phyloP scores from a whole-genome alignment of 2,329 filamentous ascomycete genomes.

The Bipolaris sorokiniana region DNA sequence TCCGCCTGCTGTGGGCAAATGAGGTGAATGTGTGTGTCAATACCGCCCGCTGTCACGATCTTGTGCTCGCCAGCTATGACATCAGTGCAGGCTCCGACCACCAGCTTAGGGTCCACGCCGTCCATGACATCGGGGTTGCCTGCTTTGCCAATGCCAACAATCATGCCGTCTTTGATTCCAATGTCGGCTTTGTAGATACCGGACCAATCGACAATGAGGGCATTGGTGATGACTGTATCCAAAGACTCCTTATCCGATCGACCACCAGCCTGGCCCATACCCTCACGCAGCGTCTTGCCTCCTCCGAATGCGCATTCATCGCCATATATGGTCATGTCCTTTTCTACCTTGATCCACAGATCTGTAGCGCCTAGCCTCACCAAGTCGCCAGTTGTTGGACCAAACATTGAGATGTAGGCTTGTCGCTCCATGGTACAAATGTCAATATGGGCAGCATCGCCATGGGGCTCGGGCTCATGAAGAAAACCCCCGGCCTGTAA shows the following conservation, averaged over 20 bases:
- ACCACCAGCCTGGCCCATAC: conserved; percentile 91
- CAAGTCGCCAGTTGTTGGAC: conserved; percentile 86
- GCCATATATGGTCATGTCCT: conserved; percentile 81
- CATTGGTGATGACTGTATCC: conserved; percentile 88
- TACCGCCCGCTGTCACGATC: conserved; percentile 87
- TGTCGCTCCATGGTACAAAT: conserved; percentile 75
- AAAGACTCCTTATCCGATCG: conserved; percentile 73
- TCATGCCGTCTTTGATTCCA: conserved; percentile 84
- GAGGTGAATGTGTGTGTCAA: conserved; percentile 91
- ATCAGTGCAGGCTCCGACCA: conserved; percentile 88
- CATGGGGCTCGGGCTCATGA: conserved; percentile 71
- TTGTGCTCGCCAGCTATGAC: conserved; percentile 89
- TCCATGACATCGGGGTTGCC: conserved; percentile 98
- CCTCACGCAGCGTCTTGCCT: conserved; percentile 90
- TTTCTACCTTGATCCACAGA: conserved; percentile 89
- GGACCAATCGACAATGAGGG: conserved; percentile 85
- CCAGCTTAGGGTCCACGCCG: conserved; percentile 76
- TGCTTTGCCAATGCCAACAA: conserved; percentile 89
- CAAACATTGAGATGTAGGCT: conserved; percentile 87
- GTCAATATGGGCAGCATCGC: conserved; percentile 63
- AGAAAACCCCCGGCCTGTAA: conserved; percentile 78
- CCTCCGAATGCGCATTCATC: conserved; percentile 96
- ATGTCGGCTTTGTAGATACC: conserved; percentile 98
- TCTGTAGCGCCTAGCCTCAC: conserved; percentile 83
- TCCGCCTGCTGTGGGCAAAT: conserved; percentile 92